These are phyloP conservation scores for Boletus eberwhitei DNA, from an alignment of 768 basidiomycete species.

Conservation along the genomic window DNA sequence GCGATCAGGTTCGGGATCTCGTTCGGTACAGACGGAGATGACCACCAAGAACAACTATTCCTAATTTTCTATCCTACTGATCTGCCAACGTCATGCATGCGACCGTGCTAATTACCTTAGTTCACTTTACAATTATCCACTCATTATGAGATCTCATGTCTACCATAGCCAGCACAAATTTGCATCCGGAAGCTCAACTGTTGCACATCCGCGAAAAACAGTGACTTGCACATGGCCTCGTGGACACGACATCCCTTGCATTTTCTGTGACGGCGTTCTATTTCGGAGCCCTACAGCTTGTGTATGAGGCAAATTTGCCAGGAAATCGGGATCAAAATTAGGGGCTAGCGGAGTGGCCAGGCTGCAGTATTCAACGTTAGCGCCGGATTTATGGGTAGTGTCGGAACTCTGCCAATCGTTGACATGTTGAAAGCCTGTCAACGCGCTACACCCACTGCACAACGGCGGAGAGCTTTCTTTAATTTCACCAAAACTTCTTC, in stretches of 20 bases:
- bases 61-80: not conserved
- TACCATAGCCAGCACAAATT: not conserved
- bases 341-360: not conserved
- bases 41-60: slow-evolving; percentile 12
- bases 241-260: not conserved
- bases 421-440: slow-evolving; percentile 21
- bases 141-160: not conserved
- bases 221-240: not conserved
- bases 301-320: not conserved
- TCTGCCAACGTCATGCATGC: not conserved
- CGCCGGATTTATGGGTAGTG: not conserved
- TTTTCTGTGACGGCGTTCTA: not conserved
- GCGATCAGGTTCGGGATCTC: not conserved
- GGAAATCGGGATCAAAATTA: not conserved
- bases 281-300: not conserved
- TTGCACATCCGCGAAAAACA: not conserved
- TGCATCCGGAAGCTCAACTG: not conserved
- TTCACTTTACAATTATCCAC: not conserved
- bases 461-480: slow-evolving; percentile 38
- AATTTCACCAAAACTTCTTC: slow-evolving; percentile 50
- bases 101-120: not conserved
- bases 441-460: slow-evolving; percentile 3
- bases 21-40: slow-evolving; percentile 16
- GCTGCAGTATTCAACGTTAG: not conserved
- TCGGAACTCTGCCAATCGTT: not conserved